Conservation (phyloP, 108 stramenopile genomes). For the Nitzschia sp. region DNA sequence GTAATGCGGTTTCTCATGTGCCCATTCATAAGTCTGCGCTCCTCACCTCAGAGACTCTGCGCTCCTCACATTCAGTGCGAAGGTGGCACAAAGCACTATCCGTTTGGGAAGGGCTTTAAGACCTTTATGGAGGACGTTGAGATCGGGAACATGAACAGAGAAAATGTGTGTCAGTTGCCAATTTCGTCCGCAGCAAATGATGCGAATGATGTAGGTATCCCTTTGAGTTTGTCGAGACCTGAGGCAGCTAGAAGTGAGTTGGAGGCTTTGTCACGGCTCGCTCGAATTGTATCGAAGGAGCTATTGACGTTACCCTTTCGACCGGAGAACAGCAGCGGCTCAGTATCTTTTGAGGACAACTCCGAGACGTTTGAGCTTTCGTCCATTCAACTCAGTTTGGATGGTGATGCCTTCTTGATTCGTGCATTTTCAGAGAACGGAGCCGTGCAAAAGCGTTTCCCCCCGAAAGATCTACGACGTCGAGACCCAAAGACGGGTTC, state of each 20-base stretch:
- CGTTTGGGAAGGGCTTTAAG: slow-evolving; percentile 70
- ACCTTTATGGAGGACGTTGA: slow-evolving; percentile 17
- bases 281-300: slow-evolving; percentile 66
- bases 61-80: no score
- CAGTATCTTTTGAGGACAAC: slow-evolving; percentile 38
- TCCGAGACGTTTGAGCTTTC: slow-evolving; percentile 59
- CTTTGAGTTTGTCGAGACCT: slow-evolving; percentile 61
- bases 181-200: slow-evolving; percentile 66
- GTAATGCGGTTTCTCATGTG: slow-evolving; percentile 1
- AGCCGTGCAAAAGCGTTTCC: slow-evolving; percentile 61
- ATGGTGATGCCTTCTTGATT: slow-evolving; percentile 48
- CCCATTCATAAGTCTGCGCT: not conserved
- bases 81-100: slow-evolving; percentile 79
- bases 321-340: slow-evolving; percentile 13
- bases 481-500: slow-evolving; percentile 82
- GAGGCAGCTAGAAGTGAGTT: slow-evolving; percentile 48
- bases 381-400: slow-evolving; percentile 54
- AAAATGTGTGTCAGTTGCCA: slow-evolving; percentile 72
- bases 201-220: slow-evolving; percentile 68
- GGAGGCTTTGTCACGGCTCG: slow-evolving; percentile 55
- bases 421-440: slow-evolving; percentile 76
- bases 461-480: slow-evolving; percentile 45
- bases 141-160: slow-evolving; percentile 13
- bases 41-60: no score
- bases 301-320: slow-evolving; percentile 65